Conservation (phyloP, 768 basidiomycete genomes). For the Rhizopogon rudus region DNA sequence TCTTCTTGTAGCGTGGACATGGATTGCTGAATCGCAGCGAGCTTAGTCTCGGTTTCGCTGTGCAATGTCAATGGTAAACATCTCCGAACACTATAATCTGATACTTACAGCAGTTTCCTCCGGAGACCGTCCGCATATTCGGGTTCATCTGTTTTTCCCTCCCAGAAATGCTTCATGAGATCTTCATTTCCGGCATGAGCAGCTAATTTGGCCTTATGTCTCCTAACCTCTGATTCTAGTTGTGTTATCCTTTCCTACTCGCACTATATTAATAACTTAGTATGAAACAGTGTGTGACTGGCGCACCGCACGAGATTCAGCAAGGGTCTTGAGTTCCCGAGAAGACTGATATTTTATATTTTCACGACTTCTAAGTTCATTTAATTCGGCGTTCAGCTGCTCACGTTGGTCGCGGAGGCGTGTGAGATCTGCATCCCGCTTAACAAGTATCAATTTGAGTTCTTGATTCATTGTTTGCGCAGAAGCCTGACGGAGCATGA, state of each 20-base stretch:
- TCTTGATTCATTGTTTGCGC: slow-evolving; percentile 57
- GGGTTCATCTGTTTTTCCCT: slow-evolving; percentile 46
- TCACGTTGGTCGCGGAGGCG: slow-evolving; percentile 73
- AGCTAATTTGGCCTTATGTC: slow-evolving; percentile 74
- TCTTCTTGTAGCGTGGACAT: slow-evolving; percentile 40
- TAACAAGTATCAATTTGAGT: slow-evolving; percentile 50
- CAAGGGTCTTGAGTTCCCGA: slow-evolving; percentile 62
- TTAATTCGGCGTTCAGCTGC: slow-evolving; percentile 55
- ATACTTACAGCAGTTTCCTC: slow-evolving; percentile 49
- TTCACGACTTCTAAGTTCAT: slow-evolving; percentile 67
- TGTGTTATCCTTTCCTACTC: slow-evolving; percentile 66
- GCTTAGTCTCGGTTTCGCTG: slow-evolving; percentile 51
- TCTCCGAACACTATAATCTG: neutral
- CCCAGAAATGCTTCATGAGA: slow-evolving; percentile 65
- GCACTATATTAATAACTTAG: slow-evolving; percentile 8
- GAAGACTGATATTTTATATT: slow-evolving; percentile 49
- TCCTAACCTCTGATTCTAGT: slow-evolving; percentile 65
- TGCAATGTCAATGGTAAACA: slow-evolving; percentile 11
- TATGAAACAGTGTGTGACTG: neutral
- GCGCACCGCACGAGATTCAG: slow-evolving; percentile 54
- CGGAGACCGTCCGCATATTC: slow-evolving; percentile 51
- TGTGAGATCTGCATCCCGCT: slow-evolving; percentile 61
- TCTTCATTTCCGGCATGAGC: slow-evolving; percentile 68
- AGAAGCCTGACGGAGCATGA: slow-evolving; percentile 24
- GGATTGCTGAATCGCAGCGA: slow-evolving; percentile 46